Conservation (phyloP, 1,139 yeast genomes). For the Pichia sp. region DNA sequence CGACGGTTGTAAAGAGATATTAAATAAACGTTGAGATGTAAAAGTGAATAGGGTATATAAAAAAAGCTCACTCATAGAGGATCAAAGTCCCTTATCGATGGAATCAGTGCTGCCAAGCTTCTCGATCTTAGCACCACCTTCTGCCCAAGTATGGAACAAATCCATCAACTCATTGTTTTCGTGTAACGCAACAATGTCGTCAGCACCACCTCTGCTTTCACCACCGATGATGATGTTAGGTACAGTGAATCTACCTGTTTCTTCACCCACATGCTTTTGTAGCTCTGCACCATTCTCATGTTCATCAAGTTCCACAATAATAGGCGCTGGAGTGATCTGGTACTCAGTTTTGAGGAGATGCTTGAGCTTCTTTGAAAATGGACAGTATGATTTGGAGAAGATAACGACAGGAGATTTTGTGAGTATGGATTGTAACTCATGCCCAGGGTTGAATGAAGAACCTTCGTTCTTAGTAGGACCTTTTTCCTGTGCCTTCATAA, state of each 20-base stretch:
- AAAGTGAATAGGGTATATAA: not conserved
- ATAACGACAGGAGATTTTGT: slow-evolving; percentile 62
- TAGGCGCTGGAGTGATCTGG: slow-evolving; percentile 63
- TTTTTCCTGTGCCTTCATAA: slow-evolving; percentile 10
- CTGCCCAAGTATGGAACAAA: slow-evolving; percentile 58
- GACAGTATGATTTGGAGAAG: slow-evolving; percentile 67
- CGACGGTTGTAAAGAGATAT: not conserved
- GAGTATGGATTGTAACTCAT: slow-evolving; percentile 25
- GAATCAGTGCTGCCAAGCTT: slow-evolving; percentile 38
- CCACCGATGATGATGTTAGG: slow-evolving; percentile 65
- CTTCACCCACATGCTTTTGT: slow-evolving; percentile 50
- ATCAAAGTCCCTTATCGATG: too few species aligned
- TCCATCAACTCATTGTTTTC: slow-evolving; percentile 43
- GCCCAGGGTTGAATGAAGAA: slow-evolving; percentile 9
- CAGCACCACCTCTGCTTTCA: slow-evolving; percentile 67
- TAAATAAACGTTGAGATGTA: not conserved
- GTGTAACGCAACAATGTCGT: slow-evolving; percentile 66
- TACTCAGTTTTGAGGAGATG: slow-evolving; percentile 56
- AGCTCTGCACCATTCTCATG: slow-evolving; percentile 60
- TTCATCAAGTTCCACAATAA: slow-evolving; percentile 74
- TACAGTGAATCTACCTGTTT: slow-evolving; percentile 60
- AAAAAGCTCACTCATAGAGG: too few species aligned
- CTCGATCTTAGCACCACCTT: slow-evolving; percentile 43
- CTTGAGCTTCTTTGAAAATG: slow-evolving; percentile 68
- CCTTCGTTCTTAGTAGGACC: slow-evolving; percentile 8